Evolutionary conservation across 2,329 filamentous ascomycete species (phyloP), one percentile per base, ranked within the genome.

Genomic region (Stylonectria norvegica): DNA sequence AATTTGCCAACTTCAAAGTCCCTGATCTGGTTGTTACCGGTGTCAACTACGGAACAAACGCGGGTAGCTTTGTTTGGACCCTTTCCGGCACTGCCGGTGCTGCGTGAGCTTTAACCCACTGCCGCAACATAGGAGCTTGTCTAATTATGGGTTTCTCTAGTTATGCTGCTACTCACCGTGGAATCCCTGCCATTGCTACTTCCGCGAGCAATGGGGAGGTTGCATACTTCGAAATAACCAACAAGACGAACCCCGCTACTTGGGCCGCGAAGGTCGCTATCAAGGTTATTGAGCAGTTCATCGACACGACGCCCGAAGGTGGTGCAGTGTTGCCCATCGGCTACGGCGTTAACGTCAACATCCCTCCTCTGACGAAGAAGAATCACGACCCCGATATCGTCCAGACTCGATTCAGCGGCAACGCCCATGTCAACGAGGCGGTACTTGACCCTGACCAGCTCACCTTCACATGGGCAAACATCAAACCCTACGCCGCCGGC

Each of bases 21-120:
- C 73, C 73, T 1, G 76, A 81, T 38, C 65, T 80, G 3, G 65
- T 79, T 15, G 55, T 80, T 4, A 65, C 72, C 0, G 77, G 78
- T 0, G 76, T 76, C 6, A 81, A 81, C 57, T 76, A 69, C 46
- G 76, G 75, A 4, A 65, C 62, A 15, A 79, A 79, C 48, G 53
- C 75, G 0, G 77, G 76, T 0, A 64, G 72, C 0, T 79, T 79
- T 50, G 62, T 77, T 2, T 77, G 69, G 61, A 76, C 73, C 0
- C 49, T 75, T 2, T 70, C 70, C 0, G 73, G 76, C 2, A 73
- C 75, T 4, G 62, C 70, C 8, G 74, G 73, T 5, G 72, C 71
- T 20, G 59, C 60, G 56, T 61, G 38, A 36, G 56, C 49, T 8
- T 14, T 14, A 8, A 29, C 27, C 7, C 15, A 14, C n/a, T 5